These are phyloP conservation scores for Seiridium cupressi DNA, from an alignment of 2,329 filamentous ascomycete species.

Conservation along the genomic window DNA sequence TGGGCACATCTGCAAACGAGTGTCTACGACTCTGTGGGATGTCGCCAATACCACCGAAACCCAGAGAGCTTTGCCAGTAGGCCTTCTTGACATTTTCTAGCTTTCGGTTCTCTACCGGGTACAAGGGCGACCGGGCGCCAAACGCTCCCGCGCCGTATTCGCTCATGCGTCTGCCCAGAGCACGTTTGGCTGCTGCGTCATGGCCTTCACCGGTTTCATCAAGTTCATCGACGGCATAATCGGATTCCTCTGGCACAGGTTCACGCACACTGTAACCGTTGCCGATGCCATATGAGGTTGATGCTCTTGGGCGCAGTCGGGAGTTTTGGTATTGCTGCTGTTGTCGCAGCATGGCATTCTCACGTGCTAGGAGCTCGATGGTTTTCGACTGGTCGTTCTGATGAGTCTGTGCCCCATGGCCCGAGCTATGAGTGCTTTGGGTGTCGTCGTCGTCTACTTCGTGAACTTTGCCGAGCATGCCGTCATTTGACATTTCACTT, in stretches of 20 bases:
- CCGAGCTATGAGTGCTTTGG: constrained; percentile 54
- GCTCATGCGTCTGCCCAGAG: constrained; percentile 53
- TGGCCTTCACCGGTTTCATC: constrained; percentile 60
- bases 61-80: constrained; percentile 71
- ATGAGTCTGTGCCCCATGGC: constrained; percentile 49
- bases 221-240: constrained; percentile 71
- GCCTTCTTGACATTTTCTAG: constrained; percentile 65
- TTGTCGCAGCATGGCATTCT: constrained; percentile 61
- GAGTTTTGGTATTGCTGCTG: constrained; percentile 47
- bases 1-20: constrained; percentile 72
- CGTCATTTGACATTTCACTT: constrained; percentile 68
- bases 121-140: constrained; percentile 37
- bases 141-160: constrained; percentile 48
- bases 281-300: constrained; percentile 52
- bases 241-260: constrained; percentile 62
- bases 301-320: constrained; percentile 56
- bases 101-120: constrained; percentile 59
- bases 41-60: constrained; percentile 60
- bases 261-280: constrained; percentile 60
- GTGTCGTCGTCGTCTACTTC: constrained; percentile 66
- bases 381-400: constrained; percentile 59
- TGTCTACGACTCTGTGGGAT: constrained; percentile 74
- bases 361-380: constrained; percentile 60
- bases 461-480: constrained; percentile 66
- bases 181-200: constrained; percentile 44